Evolutionary conservation across 2,329 filamentous ascomycete species (phyloP).

Genomic region (Clarireedia paspali): DNA sequence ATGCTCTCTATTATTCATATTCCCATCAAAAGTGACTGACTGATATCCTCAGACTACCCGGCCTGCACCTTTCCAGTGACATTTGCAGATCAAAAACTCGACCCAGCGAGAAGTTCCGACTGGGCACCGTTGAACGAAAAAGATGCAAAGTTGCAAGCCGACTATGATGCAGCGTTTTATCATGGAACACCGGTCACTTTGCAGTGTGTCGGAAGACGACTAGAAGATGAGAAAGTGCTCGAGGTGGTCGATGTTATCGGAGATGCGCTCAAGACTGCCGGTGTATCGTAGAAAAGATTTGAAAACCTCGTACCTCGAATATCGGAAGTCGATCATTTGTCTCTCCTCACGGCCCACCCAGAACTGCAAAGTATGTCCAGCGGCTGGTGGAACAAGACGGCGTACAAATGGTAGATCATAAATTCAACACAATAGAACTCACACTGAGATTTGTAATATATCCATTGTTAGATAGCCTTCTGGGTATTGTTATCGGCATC

Average conservation of each 20-base stretch:
- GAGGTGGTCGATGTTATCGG: constrained; percentile 33
- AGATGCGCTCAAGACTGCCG: constrained; percentile 23
- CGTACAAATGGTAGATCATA: no score
- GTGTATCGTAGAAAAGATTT: neutral
- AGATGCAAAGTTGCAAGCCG: constrained; percentile 23
- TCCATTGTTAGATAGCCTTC: neutral
- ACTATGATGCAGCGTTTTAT: constrained; percentile 28
- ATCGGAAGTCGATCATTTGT: neutral
- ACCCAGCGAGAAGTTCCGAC: constrained; percentile 19
- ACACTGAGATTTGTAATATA: neutral
- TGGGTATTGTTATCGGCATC: neutral
- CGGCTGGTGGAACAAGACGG: no score
- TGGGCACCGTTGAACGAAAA: constrained; percentile 25
- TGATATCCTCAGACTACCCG: constrained; percentile 22
- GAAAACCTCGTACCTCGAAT: no score
- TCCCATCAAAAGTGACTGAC: neutral
- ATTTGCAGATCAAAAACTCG: constrained; percentile 33
- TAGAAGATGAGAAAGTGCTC: constrained; percentile 30
- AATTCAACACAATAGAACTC: no score
- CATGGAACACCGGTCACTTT: constrained; percentile 25
- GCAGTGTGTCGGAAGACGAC: constrained; percentile 26
- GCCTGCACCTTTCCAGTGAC: constrained; percentile 37
- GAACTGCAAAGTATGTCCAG: no score
- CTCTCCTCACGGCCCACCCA: neutral
- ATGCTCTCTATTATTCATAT: neutral